These are phyloP conservation scores for Acer negundo DNA, from an alignment of 345 rosid species.

Conservation along the genomic window DNA sequence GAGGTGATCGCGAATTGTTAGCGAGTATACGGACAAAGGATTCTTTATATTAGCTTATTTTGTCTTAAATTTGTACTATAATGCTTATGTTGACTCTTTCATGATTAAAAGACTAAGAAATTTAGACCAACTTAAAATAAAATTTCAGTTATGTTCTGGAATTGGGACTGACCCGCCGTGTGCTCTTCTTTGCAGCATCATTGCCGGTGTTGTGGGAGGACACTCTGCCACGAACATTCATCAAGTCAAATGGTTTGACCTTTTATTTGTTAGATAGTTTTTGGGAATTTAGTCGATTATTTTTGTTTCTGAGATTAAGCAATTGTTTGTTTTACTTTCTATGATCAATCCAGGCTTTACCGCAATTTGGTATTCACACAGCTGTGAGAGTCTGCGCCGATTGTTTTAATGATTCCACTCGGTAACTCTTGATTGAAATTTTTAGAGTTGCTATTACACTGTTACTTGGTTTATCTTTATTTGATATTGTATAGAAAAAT, in stretches of 20 bases:
- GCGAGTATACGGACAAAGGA: neutral
- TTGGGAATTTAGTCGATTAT: neutral
- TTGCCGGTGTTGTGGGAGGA: constrained; percentile 76
- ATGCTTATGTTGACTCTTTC: neutral
- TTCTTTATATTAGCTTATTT: too few relatives aligned
- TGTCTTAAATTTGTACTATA: neutral
- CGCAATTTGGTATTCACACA: constrained; percentile 59
- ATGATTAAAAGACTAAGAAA: neutral
- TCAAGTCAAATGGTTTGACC: constrained; percentile 62
- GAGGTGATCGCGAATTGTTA: neutral
- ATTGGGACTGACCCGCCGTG: neutral
- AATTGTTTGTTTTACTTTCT: constrained; percentile 5
- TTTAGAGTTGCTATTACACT: neutral
- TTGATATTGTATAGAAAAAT: neutral
- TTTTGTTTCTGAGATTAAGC: constrained; percentile 9
- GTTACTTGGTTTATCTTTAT: neutral
- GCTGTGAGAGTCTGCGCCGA: constrained; percentile 68
- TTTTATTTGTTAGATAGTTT: neutral
- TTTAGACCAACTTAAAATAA: neutral
- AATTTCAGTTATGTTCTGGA: neutral
- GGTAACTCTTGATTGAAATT: constrained; percentile 35
- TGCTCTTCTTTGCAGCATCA: constrained; percentile 57
- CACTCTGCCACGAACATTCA: constrained; percentile 74
- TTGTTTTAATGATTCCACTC: constrained; percentile 50
- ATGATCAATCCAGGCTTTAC: constrained; percentile 47